A percentile compares a stretch with the other conserved stretches of the same genome.
phyloP scores from a whole-genome alignment of 2,329 filamentous ascomycete genomes.

The Aspergillus sp. region DNA sequence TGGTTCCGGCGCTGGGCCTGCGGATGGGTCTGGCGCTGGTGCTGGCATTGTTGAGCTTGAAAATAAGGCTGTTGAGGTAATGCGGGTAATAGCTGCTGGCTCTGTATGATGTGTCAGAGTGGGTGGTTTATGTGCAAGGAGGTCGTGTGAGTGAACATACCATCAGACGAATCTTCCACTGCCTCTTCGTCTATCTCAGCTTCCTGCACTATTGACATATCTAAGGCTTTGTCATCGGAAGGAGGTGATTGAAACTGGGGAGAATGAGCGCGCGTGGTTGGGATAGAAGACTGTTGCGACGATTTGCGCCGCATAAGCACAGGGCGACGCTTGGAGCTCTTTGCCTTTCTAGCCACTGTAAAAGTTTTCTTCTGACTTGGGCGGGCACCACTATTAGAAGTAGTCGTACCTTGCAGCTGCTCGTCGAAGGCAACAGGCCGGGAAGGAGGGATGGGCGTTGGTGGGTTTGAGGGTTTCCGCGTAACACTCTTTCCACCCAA shows the following conservation, averaged over 20 bases:
- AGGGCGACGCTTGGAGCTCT: conserved; percentile 30
- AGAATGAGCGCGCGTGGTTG: conserved; percentile 15
- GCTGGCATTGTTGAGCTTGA: not conserved
- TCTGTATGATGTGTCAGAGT: not conserved
- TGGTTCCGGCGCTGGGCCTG: not conserved
- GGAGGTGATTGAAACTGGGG: conserved; percentile 1
- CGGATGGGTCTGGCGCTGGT: not conserved
- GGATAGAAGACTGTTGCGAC: conserved; percentile 30
- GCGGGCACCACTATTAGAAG: conserved; percentile 2
- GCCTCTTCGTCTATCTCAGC: not conserved
- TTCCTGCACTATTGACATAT: not conserved
- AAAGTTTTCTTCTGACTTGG: conserved; percentile 29
- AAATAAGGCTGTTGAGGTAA: not conserved
- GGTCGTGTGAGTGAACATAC: not conserved
- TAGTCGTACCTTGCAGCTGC: not conserved
- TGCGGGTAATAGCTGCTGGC: not conserved
- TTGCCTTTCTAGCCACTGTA: conserved; percentile 28
- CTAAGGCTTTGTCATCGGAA: not conserved
- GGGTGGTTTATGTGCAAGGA: not conserved
- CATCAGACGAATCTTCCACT: not conserved
- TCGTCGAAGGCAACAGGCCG: conserved; percentile 9
- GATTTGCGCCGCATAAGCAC: conserved; percentile 37
- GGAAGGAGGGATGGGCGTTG: conserved; percentile 19
- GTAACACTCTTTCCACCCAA: conserved; percentile 25
- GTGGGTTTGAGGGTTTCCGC: conserved; percentile 26